phyloP scores from a whole-genome alignment of 1,284 basidiomycete genomes.

The Puccinia polysora region DNA sequence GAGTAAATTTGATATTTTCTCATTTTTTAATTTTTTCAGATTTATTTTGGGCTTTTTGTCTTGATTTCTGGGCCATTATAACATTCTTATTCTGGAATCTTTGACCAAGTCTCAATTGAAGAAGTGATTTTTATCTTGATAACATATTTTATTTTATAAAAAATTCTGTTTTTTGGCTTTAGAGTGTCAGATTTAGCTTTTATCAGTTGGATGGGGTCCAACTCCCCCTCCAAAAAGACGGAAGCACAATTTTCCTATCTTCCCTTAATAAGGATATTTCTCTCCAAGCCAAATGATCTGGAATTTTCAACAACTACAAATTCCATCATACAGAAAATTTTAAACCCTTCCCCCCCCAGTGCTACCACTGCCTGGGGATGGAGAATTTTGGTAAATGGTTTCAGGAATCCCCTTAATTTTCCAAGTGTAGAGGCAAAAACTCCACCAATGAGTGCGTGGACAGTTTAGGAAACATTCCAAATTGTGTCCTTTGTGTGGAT shows the following conservation, averaged over 20 bases:
- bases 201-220: not conserved
- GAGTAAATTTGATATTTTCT: too few species aligned
- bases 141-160: too few species aligned
- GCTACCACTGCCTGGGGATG: slow-evolving; percentile 7
- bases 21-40: too few species aligned
- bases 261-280: slow-evolving; percentile 5
- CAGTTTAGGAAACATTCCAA: not conserved
- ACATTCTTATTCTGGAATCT: too few species aligned
- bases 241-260: not conserved
- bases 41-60: too few species aligned
- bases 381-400: not conserved
- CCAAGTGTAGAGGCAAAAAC: not conserved
- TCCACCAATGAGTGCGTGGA: slow-evolving; percentile 3
- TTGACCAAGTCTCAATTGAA: too few species aligned
- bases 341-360: not conserved
- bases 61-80: too few species aligned
- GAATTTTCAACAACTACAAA: not conserved
- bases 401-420: not conserved
- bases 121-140: too few species aligned
- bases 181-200: not conserved
- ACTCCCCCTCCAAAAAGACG: not conserved
- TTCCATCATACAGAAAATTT: not conserved
- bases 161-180: too few species aligned
- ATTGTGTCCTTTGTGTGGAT: not conserved
- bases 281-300: not conserved